These are phyloP conservation scores for Chrysophaeum taylorii DNA, from an alignment of 352 stramenopile genomes.

Conservation along the genomic window DNA sequence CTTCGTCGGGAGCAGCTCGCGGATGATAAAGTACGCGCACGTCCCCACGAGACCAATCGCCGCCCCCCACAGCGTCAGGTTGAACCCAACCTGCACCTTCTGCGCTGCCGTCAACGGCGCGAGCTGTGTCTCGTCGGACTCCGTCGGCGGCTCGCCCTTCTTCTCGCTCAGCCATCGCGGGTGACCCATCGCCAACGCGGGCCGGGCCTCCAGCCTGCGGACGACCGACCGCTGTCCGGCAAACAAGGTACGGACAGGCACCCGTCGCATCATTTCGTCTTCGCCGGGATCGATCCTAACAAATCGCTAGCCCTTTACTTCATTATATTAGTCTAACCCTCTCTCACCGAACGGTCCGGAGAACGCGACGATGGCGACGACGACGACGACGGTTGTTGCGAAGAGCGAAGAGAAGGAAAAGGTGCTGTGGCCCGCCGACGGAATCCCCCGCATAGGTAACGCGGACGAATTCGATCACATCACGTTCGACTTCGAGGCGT, in stretches of 20 bases:
- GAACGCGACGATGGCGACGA: not conserved
- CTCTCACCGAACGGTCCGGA: not conserved
- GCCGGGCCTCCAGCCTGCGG: no score
- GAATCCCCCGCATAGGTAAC: not conserved
- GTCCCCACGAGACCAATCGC: slow-evolving; percentile 62
- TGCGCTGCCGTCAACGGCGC: slow-evolving; percentile 80
- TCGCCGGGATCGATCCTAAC: no score
- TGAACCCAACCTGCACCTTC: slow-evolving; percentile 77
- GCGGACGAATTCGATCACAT: not conserved
- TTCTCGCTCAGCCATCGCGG: no score
- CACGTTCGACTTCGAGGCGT: not conserved
- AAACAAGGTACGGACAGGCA: no score
- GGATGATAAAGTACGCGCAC: slow-evolving; percentile 80
- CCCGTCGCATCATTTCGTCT: no score
- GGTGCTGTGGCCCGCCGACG: not conserved
- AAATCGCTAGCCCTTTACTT: no score
- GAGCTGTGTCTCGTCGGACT: slow-evolving; percentile 5
- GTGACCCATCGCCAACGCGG: no score
- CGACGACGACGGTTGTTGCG: no score
- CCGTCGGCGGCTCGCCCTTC: no score
- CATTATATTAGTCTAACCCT: no score
- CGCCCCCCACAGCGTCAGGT: slow-evolving; percentile 70
- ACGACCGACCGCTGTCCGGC: no score
- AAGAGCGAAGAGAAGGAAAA: not conserved
- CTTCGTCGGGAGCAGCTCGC: slow-evolving; percentile 53